phyloP scores from a whole-genome alignment of 2,329 filamentous ascomycete species.

The Colletotrichum sublineola region DNA sequence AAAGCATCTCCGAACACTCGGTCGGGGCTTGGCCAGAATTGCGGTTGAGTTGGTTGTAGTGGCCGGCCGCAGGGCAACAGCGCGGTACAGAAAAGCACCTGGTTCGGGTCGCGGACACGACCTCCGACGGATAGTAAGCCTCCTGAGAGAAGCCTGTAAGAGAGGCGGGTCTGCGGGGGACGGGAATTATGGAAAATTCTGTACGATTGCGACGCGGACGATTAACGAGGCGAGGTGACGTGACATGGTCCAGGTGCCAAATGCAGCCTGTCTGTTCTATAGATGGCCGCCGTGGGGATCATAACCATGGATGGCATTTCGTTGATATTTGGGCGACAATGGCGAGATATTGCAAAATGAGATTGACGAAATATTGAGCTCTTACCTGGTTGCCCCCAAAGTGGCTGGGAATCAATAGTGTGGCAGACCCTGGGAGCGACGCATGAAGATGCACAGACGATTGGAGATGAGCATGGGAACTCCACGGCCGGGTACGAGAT shows the following conservation, averaged over 20 bases:
- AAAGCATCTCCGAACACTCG: neutral
- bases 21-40: no score
- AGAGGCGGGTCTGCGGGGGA: slow-evolving; percentile 29
- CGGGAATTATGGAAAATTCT: slow-evolving; percentile 9
- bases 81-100: slow-evolving; percentile 16
- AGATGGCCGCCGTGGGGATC: slow-evolving; percentile 25
- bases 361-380: slow-evolving; percentile 37
- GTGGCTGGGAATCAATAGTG: slow-evolving; percentile 18
- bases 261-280: slow-evolving; percentile 11
- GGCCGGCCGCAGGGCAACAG: neutral
- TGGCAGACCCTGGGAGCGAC: slow-evolving; percentile 11
- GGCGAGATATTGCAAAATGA: slow-evolving; percentile 33
- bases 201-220: slow-evolving; percentile 23
- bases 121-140: neutral
- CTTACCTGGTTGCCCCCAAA: slow-evolving; percentile 18
- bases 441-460: slow-evolving; percentile 43
- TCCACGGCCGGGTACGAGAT: slow-evolving; percentile 35
- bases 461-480: slow-evolving; percentile 41
- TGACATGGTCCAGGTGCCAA: slow-evolving; percentile 34
- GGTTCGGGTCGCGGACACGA: slow-evolving; percentile 6
- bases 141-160: neutral
- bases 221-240: slow-evolving; percentile 39
- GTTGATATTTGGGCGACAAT: slow-evolving; percentile 25
- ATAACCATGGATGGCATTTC: slow-evolving; percentile 11
- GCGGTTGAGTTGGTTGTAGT: neutral